These are phyloP conservation scores for Mycosarcoma maydis DNA, from an alignment of 1,284 basidiomycete genomes.

Conservation along the genomic window DNA sequence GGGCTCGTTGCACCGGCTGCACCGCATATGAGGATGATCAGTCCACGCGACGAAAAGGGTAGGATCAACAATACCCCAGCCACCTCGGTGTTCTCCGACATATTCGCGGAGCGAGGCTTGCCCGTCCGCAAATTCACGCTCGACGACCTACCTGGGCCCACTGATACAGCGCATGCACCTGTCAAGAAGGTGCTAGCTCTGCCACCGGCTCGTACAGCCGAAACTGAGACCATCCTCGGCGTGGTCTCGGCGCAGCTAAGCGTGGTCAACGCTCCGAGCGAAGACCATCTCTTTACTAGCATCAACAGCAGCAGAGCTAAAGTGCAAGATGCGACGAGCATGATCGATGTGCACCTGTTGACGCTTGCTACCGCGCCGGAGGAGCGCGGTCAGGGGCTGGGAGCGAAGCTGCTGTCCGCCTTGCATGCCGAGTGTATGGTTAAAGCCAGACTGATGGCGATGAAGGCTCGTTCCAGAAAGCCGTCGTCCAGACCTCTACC, in stretches of 20 bases:
- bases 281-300: constrained; percentile 17
- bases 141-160: constrained; percentile 50
- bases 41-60: constrained; percentile 15
- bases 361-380: constrained; percentile 51
- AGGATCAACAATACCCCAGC: constrained; percentile 48
- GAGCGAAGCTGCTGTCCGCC: constrained; percentile 43
- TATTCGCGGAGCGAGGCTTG: constrained; percentile 29
- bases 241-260: constrained; percentile 50
- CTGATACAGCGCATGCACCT: constrained; percentile 30
- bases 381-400: constrained; percentile 57
- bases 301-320: background rate
- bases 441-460: constrained; percentile 21
- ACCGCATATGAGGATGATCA: constrained; percentile 24
- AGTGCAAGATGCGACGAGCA: constrained; percentile 10
- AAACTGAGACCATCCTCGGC: constrained; percentile 55
- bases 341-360: constrained; percentile 51
- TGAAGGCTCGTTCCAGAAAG: constrained; percentile 9
- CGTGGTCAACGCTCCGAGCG: constrained; percentile 14
- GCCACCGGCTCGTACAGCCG: constrained; percentile 41
- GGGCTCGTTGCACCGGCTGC: background rate
- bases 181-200: constrained; percentile 49
- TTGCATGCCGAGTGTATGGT: constrained; percentile 45
- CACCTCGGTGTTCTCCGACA: constrained; percentile 41
- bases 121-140: constrained; percentile 5
- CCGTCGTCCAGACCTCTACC: constrained; percentile 1